Percentiles rank a stretch among this genome's conserved stretches.
Conservation (phyloP, 208 protist genomes). For the Trypanosoma platydactyli region DNA sequence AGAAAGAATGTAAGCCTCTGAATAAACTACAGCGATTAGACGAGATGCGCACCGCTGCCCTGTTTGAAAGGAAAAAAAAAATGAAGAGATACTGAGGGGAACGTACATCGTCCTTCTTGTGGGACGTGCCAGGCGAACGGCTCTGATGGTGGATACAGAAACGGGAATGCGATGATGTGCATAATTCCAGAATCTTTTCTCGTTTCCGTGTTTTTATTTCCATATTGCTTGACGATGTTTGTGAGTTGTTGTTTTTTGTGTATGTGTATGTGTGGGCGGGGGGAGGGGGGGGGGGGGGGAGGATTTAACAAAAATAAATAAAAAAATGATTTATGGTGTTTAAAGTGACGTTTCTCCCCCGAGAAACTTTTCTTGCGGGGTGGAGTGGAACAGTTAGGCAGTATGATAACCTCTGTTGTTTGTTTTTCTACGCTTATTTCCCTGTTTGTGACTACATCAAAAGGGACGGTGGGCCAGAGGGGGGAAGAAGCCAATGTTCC, state of each 20-base stretch:
- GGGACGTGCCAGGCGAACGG: not conserved
- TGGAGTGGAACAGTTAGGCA: too few relatives aligned
- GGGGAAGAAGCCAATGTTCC: not conserved
- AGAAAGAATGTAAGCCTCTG: not conserved
- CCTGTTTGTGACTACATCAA: not conserved
- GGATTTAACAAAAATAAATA: conserved; percentile 1
- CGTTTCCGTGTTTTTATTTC: too few relatives aligned
- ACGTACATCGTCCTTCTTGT: not conserved
- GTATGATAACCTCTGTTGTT: too few relatives aligned
- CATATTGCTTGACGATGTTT: not conserved
- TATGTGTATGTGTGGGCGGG: too few relatives aligned
- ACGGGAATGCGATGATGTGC: too few relatives aligned
- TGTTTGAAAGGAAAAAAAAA: conserved; percentile 39
- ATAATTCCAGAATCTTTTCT: too few relatives aligned
- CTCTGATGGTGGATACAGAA: too few relatives aligned
- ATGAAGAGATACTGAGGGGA: not conserved
- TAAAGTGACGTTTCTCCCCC: too few relatives aligned
- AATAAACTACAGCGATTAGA: conserved; percentile 61
- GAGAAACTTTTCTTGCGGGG: too few relatives aligned
- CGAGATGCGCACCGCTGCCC: conserved; percentile 36
- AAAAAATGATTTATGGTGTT: too few relatives aligned
- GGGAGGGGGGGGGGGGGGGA: too few relatives aligned
- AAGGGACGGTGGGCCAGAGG: not conserved
- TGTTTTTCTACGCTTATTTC: conserved; percentile 4
- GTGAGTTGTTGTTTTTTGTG: too few relatives aligned